Evolutionary conservation across 768 basidiomycete species (phyloP).

Genomic region (Pulveroboletus sp.): DNA sequence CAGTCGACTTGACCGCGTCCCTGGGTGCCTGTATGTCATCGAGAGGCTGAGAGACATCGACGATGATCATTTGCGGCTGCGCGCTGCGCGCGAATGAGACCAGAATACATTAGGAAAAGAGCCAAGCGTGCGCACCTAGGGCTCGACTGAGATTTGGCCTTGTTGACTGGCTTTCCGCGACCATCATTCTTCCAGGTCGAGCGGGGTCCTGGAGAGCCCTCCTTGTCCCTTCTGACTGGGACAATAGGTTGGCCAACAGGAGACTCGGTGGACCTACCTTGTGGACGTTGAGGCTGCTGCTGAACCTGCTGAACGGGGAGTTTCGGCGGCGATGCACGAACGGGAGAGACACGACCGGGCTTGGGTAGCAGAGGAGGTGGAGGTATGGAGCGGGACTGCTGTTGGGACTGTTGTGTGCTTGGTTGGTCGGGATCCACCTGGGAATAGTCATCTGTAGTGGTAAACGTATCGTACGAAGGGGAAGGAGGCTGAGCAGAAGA

Average conservation of each 20-base stretch:
- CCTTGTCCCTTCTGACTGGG: constrained; percentile 54
- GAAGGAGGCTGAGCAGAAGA: constrained; percentile 35
- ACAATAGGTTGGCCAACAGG: constrained; percentile 42
- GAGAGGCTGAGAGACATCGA: constrained; percentile 69
- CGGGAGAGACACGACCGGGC: constrained; percentile 46
- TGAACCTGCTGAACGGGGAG: constrained; percentile 44
- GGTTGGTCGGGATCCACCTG: constrained; percentile 34
- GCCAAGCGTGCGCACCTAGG: constrained; percentile 43
- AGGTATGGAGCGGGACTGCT: constrained; percentile 35
- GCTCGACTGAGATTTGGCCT: constrained; percentile 48
- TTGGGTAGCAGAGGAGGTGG: constrained; percentile 64
- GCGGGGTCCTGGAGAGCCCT: constrained; percentile 63
- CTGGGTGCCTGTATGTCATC: constrained; percentile 72
- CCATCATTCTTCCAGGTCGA: constrained; percentile 35
- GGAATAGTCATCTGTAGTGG: constrained; percentile 43
- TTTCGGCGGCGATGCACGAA: constrained; percentile 65
- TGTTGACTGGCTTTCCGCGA: constrained; percentile 35
- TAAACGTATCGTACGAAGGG: constrained; percentile 31
- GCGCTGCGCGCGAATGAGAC: constrained; percentile 35
- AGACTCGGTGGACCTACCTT: constrained; percentile 47
- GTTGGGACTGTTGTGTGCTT: constrained; percentile 21
- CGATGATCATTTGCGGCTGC: constrained; percentile 62
- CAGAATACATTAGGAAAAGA: not conserved
- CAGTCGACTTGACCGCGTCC: constrained; percentile 82
- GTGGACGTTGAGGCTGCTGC: constrained; percentile 38